Evolutionary conservation across 1,139 yeast genomes (phyloP), one percentile per base, ranked within the genome.

Genomic region (Pneumocystis wakefieldiae): DNA sequence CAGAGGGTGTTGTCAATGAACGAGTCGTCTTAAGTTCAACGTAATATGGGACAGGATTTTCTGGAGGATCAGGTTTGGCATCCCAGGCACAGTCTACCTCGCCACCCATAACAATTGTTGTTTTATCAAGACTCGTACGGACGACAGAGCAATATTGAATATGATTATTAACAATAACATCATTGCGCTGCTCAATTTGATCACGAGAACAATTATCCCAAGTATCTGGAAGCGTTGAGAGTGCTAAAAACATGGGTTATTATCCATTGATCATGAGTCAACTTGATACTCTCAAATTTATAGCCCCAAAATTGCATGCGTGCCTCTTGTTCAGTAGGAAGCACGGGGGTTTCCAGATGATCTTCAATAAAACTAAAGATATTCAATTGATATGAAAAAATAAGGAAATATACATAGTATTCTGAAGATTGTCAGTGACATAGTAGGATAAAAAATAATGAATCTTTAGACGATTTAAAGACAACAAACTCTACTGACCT

Each of bases 41-140:
- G 72, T 92, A 94, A 73, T 89, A 96, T 8, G 80, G 74, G 60
- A 88, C 76, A 24, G 84, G 81, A 62, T 63, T 66, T 28, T 80
- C 71, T 15, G 53, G 59, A 38, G 48, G 24, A 28, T 76, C 81
- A 14, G 92, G 91, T 67, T 83, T 78, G 70, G 83, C 88, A 74
- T 90, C 96, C 80, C 84, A 85, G 12, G 86, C 84, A 72, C 96
- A 86, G 73, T 91, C 97, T 19, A 91, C 87, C 73, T 92, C 97
- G 1, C 96, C 97, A 0, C 92, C 96, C 60, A 91, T 75, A 1
- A 87, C 72, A 59, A 90, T 75, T 69, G 81, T 82, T 36, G 83
- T 80, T 62, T 80, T 80, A 3, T 96, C 97, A 14, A 65, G 58
- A 2, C 65, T 60, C 0, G 97, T 86, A 67, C 82, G 80, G 7